phyloP scores from a whole-genome alignment of 257 asterid genomes.

The Gardenia jasminoides region DNA sequence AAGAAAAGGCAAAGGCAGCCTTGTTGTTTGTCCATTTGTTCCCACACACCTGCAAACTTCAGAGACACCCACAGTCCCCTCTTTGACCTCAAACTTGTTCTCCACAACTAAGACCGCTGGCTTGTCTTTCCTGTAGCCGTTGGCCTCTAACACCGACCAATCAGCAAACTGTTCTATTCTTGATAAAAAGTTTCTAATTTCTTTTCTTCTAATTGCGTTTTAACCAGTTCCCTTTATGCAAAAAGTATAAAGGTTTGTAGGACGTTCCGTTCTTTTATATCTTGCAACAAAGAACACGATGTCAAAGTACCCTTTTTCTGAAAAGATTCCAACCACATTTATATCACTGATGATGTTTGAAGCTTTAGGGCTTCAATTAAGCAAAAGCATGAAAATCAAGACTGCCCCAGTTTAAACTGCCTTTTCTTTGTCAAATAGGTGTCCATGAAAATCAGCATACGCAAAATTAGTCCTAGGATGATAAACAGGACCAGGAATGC shows the following conservation, averaged over 20 bases:
- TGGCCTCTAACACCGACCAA: not conserved
- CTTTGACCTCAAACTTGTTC: conserved; percentile 6
- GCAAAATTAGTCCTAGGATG: not conserved
- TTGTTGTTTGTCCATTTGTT: conserved; percentile 25
- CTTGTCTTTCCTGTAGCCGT: not conserved
- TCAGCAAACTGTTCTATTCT: conserved; percentile 8
- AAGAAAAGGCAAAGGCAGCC: conserved; percentile 14
- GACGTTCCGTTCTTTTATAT: too few species aligned
- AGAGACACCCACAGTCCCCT: not conserved
- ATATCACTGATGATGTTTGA: too few species aligned
- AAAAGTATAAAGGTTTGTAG: too few species aligned
- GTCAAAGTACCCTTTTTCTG: too few species aligned
- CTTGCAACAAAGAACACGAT: too few species aligned
- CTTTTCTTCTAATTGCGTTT: too few species aligned
- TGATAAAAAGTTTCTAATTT: too few species aligned
- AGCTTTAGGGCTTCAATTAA: too few species aligned
- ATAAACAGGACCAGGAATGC: not conserved
- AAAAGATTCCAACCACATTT: too few species aligned
- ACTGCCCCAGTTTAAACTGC: not conserved
- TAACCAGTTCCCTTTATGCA: not conserved
- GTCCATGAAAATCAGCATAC: not conserved
- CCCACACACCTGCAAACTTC: conserved; percentile 21
- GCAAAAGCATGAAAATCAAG: too few species aligned
- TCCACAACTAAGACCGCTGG: not conserved
- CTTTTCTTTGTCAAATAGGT: not conserved